phyloP scores from a whole-genome alignment of 768 basidiomycete genomes.

The Boletus huronensis region DNA sequence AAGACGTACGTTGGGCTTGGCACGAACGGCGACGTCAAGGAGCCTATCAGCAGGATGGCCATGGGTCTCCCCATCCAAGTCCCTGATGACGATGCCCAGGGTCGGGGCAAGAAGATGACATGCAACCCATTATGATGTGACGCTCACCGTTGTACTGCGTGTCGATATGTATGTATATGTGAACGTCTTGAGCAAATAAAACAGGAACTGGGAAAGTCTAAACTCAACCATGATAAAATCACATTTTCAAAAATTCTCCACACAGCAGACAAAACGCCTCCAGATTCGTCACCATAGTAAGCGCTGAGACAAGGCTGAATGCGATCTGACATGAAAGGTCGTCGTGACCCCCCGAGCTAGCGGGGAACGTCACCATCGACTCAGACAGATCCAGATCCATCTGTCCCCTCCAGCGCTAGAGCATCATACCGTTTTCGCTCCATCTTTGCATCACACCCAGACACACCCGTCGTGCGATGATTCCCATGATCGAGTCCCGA shows the following conservation, averaged over 20 bases:
- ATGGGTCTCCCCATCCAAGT: slow-evolving; percentile 40
- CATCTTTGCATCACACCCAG: not conserved
- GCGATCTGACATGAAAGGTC: not conserved
- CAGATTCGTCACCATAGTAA: too few relatives aligned
- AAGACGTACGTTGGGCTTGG: slow-evolving; percentile 39
- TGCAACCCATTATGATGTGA: not conserved
- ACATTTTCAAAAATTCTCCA: too few relatives aligned
- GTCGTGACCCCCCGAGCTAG: too few relatives aligned
- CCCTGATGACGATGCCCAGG: not conserved
- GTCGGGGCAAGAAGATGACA: not conserved
- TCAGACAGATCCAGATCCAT: not conserved
- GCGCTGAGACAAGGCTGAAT: not conserved
- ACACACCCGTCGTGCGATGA: not conserved
- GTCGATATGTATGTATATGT: not conserved
- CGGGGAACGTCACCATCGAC: not conserved
- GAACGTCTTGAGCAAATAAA: not conserved
- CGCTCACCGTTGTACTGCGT: not conserved
- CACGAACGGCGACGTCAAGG: slow-evolving; percentile 36
- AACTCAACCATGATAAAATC: too few relatives aligned
- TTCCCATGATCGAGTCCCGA: not conserved
- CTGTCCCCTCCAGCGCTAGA: too few relatives aligned
- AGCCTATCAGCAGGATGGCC: slow-evolving; percentile 34
- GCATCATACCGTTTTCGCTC: not conserved
- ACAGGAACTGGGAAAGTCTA: not conserved
- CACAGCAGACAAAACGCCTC: not conserved